Conservation (phyloP, 1,139 yeast genomes). For the Hyphopichia khmerensis region DNA sequence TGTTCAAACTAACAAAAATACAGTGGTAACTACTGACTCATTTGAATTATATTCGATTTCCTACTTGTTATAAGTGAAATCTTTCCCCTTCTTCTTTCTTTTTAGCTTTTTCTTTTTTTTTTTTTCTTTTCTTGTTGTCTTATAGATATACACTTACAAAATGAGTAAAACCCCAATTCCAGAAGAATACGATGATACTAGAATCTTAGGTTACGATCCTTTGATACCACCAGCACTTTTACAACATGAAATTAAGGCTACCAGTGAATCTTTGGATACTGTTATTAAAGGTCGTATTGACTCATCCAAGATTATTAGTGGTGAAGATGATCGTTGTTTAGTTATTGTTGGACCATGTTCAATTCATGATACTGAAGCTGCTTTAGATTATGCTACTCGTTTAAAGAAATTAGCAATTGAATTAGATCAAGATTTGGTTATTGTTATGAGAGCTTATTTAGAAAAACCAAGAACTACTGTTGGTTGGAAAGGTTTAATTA, state of each 20-base stretch:
- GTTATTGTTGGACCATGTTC: constrained; percentile 96
- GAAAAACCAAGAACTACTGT: constrained; percentile 99
- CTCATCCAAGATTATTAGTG: constrained; percentile 67
- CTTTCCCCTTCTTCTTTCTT: not conserved
- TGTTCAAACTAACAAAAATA: no score
- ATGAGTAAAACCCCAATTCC: constrained; percentile 56
- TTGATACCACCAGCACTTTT: constrained; percentile 91
- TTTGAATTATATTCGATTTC: no score
- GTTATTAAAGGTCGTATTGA: constrained; percentile 77
- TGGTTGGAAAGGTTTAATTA: constrained; percentile 98
- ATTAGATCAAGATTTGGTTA: constrained; percentile 70
- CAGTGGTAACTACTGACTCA: no score
- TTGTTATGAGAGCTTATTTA: constrained; percentile 95
- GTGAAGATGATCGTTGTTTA: constrained; percentile 75
- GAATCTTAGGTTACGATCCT: constrained; percentile 93
- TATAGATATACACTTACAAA: not conserved
- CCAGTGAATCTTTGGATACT: constrained; percentile 55
- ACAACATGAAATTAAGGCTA: constrained; percentile 83
- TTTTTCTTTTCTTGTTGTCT: not conserved
- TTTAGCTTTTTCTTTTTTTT: not conserved
- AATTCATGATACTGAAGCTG: constrained; percentile 91
- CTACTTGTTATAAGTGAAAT: no score
- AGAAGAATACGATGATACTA: constrained; percentile 81
- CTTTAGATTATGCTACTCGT: constrained; percentile 78
- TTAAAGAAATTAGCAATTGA: constrained; percentile 60